phyloP scores from a whole-genome alignment of 306 rosid species.

The Rubus idaeus region DNA sequence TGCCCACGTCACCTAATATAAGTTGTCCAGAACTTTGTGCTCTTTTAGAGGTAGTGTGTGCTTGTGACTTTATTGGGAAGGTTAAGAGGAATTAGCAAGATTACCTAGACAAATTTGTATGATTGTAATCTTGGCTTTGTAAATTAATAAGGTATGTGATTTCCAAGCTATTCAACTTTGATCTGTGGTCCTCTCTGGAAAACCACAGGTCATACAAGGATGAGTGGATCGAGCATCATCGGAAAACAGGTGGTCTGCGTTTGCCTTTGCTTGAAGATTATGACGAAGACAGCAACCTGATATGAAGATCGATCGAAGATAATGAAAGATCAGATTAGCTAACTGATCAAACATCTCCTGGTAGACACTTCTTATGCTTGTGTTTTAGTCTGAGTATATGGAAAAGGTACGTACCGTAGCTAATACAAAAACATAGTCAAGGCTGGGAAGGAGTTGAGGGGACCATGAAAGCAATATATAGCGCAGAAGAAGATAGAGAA shows the following conservation, averaged over 20 bases:
- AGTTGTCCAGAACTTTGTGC: no score
- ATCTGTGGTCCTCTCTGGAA: neutral
- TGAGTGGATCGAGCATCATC: neutral
- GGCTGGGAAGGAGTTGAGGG: constrained; percentile 1
- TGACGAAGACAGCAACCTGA: constrained; percentile 15
- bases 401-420: neutral
- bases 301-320: neutral
- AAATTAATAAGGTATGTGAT: neutral
- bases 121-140: neutral
- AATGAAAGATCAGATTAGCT: neutral
- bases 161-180: neutral
- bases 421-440: neutral
- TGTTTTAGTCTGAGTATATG: neutral
- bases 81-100: neutral
- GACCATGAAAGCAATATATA: constrained; percentile 29
- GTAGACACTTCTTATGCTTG: neutral
- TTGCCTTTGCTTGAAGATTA: constrained; percentile 4
- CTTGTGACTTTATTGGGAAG: neutral
- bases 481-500: constrained; percentile 15
- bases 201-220: neutral
- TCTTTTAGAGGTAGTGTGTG: no score
- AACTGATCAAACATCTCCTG: neutral
- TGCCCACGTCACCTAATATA: no score
- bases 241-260: constrained; percentile 9
- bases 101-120: neutral